Conservation (phyloP, 768 basidiomycete species). For the Punctularia strigosozonata region DNA sequence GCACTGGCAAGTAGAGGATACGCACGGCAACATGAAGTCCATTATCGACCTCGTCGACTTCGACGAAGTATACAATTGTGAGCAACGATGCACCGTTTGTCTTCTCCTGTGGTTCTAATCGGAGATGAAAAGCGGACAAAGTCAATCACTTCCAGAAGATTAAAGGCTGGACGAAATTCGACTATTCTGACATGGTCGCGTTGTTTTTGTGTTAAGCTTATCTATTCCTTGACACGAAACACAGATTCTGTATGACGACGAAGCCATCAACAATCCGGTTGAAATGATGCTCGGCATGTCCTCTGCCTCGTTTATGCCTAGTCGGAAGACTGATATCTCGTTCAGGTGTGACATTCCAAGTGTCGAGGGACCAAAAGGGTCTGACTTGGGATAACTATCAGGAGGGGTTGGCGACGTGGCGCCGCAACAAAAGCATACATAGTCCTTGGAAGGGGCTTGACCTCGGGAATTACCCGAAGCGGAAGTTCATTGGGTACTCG, state of each 20-base stretch:
- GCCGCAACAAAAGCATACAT: too few species aligned
- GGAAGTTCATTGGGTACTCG: too few species aligned
- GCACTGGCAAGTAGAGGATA: not conserved
- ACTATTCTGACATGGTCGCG: constrained; percentile 2
- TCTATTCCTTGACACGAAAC: not conserved
- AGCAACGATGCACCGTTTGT: not conserved
- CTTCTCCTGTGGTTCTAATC: too few species aligned
- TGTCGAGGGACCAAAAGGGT: too few species aligned
- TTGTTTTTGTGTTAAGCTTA: not conserved
- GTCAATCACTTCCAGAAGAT: not conserved
- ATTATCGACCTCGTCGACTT: constrained; percentile 1
- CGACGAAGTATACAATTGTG: constrained; percentile 2
- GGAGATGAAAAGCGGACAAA: not conserved
- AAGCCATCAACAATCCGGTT: constrained; percentile 1
- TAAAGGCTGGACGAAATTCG: not conserved
- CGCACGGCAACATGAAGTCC: not conserved
- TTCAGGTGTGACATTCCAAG: too few species aligned
- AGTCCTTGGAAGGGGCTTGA: too few species aligned
- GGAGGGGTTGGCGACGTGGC: too few species aligned
- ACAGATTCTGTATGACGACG: constrained; percentile 2
- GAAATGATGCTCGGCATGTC: constrained; percentile 2
- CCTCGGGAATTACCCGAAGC: too few species aligned
- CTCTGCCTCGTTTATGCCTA: too few species aligned
- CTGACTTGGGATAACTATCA: too few species aligned
- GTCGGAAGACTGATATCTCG: too few species aligned